These are phyloP conservation scores for Pseudogymnoascus sp. DNA, from an alignment of 2,329 filamentous ascomycete genomes.

Conservation along the genomic window DNA sequence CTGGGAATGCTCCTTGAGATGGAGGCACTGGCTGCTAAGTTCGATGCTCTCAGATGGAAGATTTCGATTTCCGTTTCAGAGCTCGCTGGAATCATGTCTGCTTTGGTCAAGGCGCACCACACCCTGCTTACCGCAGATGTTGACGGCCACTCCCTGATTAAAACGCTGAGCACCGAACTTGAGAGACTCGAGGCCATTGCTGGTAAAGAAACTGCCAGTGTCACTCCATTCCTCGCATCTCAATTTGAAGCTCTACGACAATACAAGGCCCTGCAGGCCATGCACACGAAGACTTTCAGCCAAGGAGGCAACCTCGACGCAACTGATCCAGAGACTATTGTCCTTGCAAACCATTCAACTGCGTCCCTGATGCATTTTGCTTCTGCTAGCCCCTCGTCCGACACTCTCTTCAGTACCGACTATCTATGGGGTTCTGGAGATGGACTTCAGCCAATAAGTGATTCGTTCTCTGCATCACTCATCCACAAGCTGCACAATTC, in stretches of 20 bases:
- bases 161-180: slow-evolving; percentile 43
- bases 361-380: slow-evolving; percentile 22
- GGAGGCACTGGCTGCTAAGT: slow-evolving; percentile 47
- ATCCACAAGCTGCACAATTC: slow-evolving; percentile 46
- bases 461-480: slow-evolving; percentile 41
- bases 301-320: background rate
- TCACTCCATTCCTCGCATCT: slow-evolving; percentile 41
- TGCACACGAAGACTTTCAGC: slow-evolving; percentile 9
- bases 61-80: slow-evolving; percentile 42
- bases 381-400: slow-evolving; percentile 19
- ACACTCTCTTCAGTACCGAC: slow-evolving; percentile 21
- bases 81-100: slow-evolving; percentile 43
- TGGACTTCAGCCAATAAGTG: slow-evolving; percentile 36
- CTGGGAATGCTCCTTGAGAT: slow-evolving; percentile 42
- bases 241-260: slow-evolving; percentile 52
- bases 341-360: slow-evolving; percentile 25
- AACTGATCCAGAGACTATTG: slow-evolving; percentile 16
- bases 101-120: slow-evolving; percentile 47
- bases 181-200: slow-evolving; percentile 40
- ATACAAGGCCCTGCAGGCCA: slow-evolving; percentile 19
- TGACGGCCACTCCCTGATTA: slow-evolving; percentile 33
- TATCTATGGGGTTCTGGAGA: slow-evolving; percentile 26
- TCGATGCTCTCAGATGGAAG: slow-evolving; percentile 54
- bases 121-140: slow-evolving; percentile 39
- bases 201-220: slow-evolving; percentile 33